Conservation (phyloP, 225 moss, liverwort and hornwort genomes). For the Straminergon stramineum region DNA sequence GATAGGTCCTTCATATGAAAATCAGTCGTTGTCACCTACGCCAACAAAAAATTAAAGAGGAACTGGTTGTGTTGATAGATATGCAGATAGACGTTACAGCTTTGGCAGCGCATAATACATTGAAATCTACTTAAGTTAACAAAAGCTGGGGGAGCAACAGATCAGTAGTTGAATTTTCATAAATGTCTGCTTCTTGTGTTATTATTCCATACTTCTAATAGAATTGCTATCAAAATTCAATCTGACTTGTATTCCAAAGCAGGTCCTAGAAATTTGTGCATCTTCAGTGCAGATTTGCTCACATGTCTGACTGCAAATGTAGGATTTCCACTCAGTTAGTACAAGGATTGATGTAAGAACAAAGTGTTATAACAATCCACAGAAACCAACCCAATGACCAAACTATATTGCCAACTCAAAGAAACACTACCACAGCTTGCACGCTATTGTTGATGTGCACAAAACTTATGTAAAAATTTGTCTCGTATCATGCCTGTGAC, state of each 20-base stretch:
- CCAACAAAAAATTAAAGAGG: neutral
- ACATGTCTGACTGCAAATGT: no score
- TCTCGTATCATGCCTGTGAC: neutral
- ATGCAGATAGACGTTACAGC: neutral
- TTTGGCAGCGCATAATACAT: neutral
- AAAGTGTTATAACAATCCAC: neutral
- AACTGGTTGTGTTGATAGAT: neutral
- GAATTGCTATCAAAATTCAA: neutral
- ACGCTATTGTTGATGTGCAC: neutral
- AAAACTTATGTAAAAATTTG: neutral
- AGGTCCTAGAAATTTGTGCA: neutral
- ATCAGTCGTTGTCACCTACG: neutral
- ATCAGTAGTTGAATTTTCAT: no score
- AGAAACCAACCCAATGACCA: neutral
- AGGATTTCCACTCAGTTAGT: neutral
- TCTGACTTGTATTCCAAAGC: neutral
- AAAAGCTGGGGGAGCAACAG: neutral
- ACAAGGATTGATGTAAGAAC: neutral
- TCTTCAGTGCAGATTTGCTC: neutral
- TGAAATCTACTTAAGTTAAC: neutral
- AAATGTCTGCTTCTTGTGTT: neutral
- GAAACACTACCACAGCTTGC: neutral
- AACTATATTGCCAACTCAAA: neutral
- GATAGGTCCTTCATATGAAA: no score
- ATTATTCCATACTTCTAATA: neutral